Evolutionary conservation across 2,329 filamentous ascomycete species (phyloP).

Genomic region (Ophiognomonia clavigignenti-juglandacearum): DNA sequence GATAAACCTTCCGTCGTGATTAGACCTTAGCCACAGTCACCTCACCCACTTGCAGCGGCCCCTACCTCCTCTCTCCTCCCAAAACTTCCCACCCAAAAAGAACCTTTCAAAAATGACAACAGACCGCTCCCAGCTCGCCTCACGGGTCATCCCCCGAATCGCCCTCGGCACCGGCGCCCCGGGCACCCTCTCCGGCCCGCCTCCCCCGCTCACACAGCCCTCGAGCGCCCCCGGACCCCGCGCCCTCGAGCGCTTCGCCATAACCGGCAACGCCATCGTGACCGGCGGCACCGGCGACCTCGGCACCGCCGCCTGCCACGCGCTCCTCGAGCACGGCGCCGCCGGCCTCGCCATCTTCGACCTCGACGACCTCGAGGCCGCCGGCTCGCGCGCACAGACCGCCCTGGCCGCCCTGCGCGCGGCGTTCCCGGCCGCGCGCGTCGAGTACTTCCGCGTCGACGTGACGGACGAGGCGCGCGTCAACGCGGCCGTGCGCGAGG

Average conservation of each 20-base stretch:
- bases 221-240: conserved; percentile 3
- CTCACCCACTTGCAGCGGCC: too few relatives aligned
- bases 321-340: conserved; percentile 65
- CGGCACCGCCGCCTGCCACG: conserved; percentile 51
- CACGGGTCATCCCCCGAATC: conserved; percentile 12
- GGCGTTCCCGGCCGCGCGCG: conserved; percentile 49
- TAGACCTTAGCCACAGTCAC: too few relatives aligned
- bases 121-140: conserved; percentile 13
- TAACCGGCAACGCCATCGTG: conserved; percentile 37
- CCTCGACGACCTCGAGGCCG: conserved; percentile 31
- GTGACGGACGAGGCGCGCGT: conserved; percentile 33
- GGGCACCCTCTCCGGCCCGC: conserved; percentile 9
- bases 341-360: conserved; percentile 57
- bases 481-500: conserved; percentile 30
- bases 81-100: too few relatives aligned
- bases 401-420: conserved; percentile 40
- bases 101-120: too few relatives aligned
- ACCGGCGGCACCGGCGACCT: conserved; percentile 65
- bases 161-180: conserved; percentile 6
- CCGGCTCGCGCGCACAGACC: conserved; percentile 34
- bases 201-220: conserved; percentile 6
- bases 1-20: too few relatives aligned
- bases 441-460: conserved; percentile 50
- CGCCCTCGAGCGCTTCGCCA: conserved; percentile 24
- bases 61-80: too few relatives aligned